Conservation (phyloP, 805 yeast species). For the Ogataea sp. region DNA sequence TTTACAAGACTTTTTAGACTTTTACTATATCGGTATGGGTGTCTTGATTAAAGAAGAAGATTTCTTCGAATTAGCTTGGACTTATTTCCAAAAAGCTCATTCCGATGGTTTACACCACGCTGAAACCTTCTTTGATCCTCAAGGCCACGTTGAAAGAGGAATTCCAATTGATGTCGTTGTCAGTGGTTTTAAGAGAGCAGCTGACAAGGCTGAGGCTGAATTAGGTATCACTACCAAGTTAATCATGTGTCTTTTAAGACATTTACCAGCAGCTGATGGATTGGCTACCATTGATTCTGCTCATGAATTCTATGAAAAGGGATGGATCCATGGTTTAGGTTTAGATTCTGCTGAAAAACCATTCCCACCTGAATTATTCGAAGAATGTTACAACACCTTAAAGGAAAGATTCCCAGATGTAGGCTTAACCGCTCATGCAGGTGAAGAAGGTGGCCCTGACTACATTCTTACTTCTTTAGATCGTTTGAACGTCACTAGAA, state of each 20-base stretch:
- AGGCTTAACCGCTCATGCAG: conserved; percentile 78
- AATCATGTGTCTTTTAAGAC: conserved; percentile 79
- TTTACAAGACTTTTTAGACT: conserved; percentile 71
- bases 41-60: conserved; percentile 65
- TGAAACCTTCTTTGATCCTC: conserved; percentile 80
- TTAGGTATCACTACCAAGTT: conserved; percentile 60
- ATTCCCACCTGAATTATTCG: conserved; percentile 65
- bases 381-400: conserved; percentile 50
- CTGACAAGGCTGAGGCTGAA: conserved; percentile 49
- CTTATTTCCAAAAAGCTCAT: conserved; percentile 53
- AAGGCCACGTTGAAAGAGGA: conserved; percentile 69
- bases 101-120: conserved; percentile 58
- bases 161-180: conserved; percentile 52
- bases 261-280: conserved; percentile 55
- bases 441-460: conserved; percentile 81
- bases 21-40: conserved; percentile 73
- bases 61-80: conserved; percentile 72
- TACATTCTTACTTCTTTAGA: conserved; percentile 54
- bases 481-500: conserved; percentile 52
- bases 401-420: conserved; percentile 41
- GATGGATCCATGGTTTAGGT: conserved; percentile 69
- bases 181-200: conserved; percentile 59
- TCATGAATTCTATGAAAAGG: conserved; percentile 40
- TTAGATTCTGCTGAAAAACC: conserved; percentile 74
- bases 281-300: conserved; percentile 50